Evolutionary conservation across 306 rosid genomes (phyloP), one percentile per base, ranked within the genome.

Genomic region (Bauhinia variegata): DNA sequence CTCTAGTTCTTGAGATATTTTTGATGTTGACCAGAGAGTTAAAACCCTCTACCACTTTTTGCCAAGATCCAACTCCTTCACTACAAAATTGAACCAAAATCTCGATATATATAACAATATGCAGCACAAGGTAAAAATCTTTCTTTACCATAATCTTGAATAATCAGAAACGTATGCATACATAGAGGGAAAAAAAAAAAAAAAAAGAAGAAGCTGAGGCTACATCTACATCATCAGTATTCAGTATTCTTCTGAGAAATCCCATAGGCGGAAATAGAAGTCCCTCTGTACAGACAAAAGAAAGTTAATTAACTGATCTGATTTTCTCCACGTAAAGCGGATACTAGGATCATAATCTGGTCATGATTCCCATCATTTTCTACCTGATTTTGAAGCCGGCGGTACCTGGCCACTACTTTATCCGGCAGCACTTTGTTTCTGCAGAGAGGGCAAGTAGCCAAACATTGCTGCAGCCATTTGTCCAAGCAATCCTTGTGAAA

Each of bases 361-460:
- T 86, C 84, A 34, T 89, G 79, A 46, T 66, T 65, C n/a, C 80
- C 83, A 37, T 79, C 84, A 41, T 78, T 74, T 65, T 83, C 89
- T 0, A 79, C 87, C 79, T 85, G 91, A 70, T 92, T 79, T 3
- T 82, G 82, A 78, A 80, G 73, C 69, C 80, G 41, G 7, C 63
- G 84, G 60, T 82, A 86, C 36, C 83, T 73, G 5, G 81, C 82
- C 4, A 79, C 92, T 14, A 80, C 80, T 43, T 88, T 85, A 61
- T 90, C 96, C n/a, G 97, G 82, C 66, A 95, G 33, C 5, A 88
- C 91, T 55, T 81, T 86, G 47, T 63, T 75, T 70, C 99, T 77
- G 77, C 99, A 95, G 13, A 95, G 96, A 0, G 99, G 99, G 44
- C 99, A 95, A 0, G 96, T 90, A 13, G 95, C 95, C 75, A 77